Percentiles rank a stretch among this genome's conserved stretches.
phyloP scores from a whole-genome alignment of 192 early-diverging fungal species.

The Backusella sp. region DNA sequence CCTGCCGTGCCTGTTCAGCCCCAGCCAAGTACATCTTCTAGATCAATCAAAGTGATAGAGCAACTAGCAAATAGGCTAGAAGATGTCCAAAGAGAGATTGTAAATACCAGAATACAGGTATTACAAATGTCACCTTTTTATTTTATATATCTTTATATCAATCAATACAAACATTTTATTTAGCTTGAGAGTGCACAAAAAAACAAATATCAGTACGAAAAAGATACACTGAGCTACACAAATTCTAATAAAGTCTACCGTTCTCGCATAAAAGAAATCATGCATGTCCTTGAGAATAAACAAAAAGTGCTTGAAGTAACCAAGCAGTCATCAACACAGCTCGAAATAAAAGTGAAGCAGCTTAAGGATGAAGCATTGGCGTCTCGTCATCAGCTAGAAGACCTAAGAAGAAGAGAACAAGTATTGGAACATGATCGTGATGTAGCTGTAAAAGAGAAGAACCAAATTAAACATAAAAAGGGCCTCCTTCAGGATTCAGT shows the following conservation, averaged over 20 bases:
- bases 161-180: neutral
- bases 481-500: slow-evolving; percentile 20
- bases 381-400: slow-evolving; percentile 30
- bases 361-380: slow-evolving; percentile 31
- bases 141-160: neutral
- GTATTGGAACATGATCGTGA: slow-evolving; percentile 19
- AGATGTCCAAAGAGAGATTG: neutral
- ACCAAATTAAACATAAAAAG: slow-evolving; percentile 26
- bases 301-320: slow-evolving; percentile 29
- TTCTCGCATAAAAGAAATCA: slow-evolving; percentile 26
- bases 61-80: neutral
- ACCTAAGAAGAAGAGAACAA: slow-evolving; percentile 19
- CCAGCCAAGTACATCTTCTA: slow-evolving; percentile 12
- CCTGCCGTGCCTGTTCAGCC: slow-evolving; percentile 6
- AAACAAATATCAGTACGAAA: slow-evolving; percentile 18
- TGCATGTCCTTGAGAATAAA: slow-evolving; percentile 34
- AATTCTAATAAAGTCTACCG: slow-evolving; percentile 25
- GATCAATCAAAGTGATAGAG: slow-evolving; percentile 12
- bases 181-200: slow-evolving; percentile 12
- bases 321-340: slow-evolving; percentile 15
- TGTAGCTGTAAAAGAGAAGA: slow-evolving; percentile 19
- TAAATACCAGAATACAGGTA: slow-evolving; percentile 17
- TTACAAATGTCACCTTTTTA: neutral
- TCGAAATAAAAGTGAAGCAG: slow-evolving; percentile 28
- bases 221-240: slow-evolving; percentile 10